Conservation (phyloP, 257 asterid genomes). For the Solanum appendiculatum region DNA sequence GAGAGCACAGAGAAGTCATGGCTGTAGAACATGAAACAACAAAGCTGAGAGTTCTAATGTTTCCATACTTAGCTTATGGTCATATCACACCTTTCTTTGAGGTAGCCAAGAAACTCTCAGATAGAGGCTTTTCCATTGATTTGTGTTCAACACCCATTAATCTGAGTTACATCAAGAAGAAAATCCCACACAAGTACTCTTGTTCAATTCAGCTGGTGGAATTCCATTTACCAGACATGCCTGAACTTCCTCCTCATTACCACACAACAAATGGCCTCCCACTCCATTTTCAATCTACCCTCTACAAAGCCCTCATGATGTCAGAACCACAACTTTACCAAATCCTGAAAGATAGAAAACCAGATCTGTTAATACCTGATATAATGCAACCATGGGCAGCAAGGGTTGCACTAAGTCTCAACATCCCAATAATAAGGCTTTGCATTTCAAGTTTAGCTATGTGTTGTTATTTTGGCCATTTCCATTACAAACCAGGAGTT, state of each 20-base stretch:
- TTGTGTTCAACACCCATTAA: constrained; percentile 2
- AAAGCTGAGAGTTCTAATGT: background rate
- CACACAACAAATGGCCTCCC: background rate
- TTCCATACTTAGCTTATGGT: constrained; percentile 8
- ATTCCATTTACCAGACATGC: constrained; percentile 17
- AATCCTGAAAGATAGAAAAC: constrained; percentile 10
- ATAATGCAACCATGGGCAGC: constrained; percentile 21
- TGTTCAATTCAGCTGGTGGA: constrained; percentile 17
- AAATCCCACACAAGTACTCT: constrained; percentile 7
- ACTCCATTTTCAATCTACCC: constrained; percentile 19
- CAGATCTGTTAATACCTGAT: constrained; percentile 31
- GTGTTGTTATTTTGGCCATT: constrained; percentile 13
- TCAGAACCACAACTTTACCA: constrained; percentile 16
- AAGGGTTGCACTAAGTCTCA: background rate
- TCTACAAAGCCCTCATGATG: constrained; percentile 10
- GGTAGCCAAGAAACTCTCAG: constrained; percentile 32
- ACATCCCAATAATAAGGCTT: constrained; percentile 9
- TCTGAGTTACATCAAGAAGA: constrained; percentile 23
- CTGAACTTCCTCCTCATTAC: background rate
- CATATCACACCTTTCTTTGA: constrained; percentile 33
- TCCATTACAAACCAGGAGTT: background rate
- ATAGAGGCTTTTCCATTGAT: constrained; percentile 8
- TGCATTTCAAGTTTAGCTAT: background rate
- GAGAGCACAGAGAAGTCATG: background rate
- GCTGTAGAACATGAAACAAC: background rate